Evolutionary conservation across 495 filamentous ascomycete species (phyloP).

Genomic region (Daldinia grandis): DNA sequence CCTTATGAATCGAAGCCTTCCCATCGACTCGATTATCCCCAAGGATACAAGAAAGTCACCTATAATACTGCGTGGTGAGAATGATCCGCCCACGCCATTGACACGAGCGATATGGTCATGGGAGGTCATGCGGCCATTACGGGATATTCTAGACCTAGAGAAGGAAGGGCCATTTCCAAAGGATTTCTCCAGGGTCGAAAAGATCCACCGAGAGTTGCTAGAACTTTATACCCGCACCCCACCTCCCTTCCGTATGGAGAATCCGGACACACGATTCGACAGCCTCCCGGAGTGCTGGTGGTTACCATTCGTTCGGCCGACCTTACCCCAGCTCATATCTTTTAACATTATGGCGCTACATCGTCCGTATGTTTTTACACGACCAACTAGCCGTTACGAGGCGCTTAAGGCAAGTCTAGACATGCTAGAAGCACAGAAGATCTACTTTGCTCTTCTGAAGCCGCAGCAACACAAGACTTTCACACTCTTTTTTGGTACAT

Average conservation of each 20-base stretch:
- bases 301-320: constrained; percentile 57
- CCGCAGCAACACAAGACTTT: constrained; percentile 64
- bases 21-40: constrained; percentile 50
- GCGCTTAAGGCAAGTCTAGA: constrained; percentile 63
- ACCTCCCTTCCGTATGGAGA: constrained; percentile 59
- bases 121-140: constrained; percentile 46
- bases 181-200: constrained; percentile 62
- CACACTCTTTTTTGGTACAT: constrained; percentile 64
- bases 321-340: constrained; percentile 56
- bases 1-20: constrained; percentile 51
- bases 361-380: constrained; percentile 69
- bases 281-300: constrained; percentile 59
- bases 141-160: constrained; percentile 56
- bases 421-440: constrained; percentile 63
- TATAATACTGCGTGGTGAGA: constrained; percentile 45
- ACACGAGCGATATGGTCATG: constrained; percentile 51
- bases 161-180: constrained; percentile 61
- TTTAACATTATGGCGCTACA: constrained; percentile 69
- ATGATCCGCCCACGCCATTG: constrained; percentile 55
- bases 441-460: constrained; percentile 58
- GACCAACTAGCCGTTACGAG: constrained; percentile 57
- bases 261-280: constrained; percentile 66
- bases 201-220: constrained; percentile 60
- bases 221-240: constrained; percentile 59
- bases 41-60: constrained; percentile 47